These are phyloP conservation scores for Epithele typhae DNA, from an alignment of 768 basidiomycete species.

Conservation along the genomic window DNA sequence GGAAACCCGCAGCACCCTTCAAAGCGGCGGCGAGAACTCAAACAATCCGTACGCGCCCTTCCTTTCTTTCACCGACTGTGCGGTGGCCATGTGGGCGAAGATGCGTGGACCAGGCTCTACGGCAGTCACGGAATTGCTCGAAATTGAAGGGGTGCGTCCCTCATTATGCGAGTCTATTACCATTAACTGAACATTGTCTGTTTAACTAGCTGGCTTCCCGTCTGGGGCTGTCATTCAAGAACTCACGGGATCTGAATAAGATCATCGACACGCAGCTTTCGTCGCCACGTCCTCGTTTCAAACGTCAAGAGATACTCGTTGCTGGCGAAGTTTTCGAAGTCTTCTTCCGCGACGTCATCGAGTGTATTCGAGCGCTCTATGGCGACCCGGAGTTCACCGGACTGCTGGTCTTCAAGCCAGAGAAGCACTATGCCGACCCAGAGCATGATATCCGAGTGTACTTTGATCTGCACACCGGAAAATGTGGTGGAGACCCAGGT, in stretches of 20 bases:
- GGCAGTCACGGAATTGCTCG: conserved; percentile 34
- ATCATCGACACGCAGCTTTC: conserved; percentile 30
- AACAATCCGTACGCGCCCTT: conserved; percentile 29
- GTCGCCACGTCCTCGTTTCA: conserved; percentile 22
- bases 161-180: background rate
- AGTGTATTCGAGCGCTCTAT: conserved; percentile 33
- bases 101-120: conserved; percentile 32
- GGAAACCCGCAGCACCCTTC: no score
- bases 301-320: conserved; percentile 23
- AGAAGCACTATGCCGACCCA: conserved; percentile 32
- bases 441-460: conserved; percentile 26
- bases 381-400: conserved; percentile 29
- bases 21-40: background rate
- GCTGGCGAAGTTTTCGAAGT: conserved; percentile 29
- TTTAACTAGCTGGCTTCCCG: conserved; percentile 12
- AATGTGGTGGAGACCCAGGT: conserved; percentile 53
- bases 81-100: conserved; percentile 39
- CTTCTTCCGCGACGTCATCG: conserved; percentile 31
- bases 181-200: background rate
- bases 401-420: conserved; percentile 31
- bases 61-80: conserved; percentile 33
- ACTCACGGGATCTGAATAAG: conserved; percentile 27
- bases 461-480: conserved; percentile 42
- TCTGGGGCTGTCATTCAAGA: conserved; percentile 32
- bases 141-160: conserved; percentile 31